Base-by-base conservation (phyloP, 495 filamentous ascomycete species). In the Hyaloscypha hepaticicola region DNA sequence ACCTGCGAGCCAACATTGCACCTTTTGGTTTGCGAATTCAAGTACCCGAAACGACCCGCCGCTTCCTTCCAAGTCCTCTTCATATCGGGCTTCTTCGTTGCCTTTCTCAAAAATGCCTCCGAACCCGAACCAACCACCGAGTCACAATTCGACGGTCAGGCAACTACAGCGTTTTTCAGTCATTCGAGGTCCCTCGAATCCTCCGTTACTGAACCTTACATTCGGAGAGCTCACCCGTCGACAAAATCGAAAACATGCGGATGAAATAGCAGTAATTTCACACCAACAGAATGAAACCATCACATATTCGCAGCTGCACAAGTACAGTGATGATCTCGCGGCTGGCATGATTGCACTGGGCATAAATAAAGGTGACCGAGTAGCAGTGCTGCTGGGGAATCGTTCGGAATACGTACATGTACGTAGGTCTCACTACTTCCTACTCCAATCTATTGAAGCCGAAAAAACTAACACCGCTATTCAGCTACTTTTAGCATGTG, bases 221-320 rank as follows among this genome's bases (percentile, higher is more conserved):
- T 38, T 58, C 19, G 55, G 55, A 24, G 22, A 58, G 4, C 55
- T 58, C n/a, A 33, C 31, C 4, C 55, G 55, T 5, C 11, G 85
- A 87, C 76, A 89, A 90, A 78, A 90, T 90, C 33, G 90, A 83
- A 27, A 87, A 89, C 67, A 87, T 85, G 11, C 88, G 82, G 69
- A 78, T 75, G 74, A 73, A 84, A 76, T 58, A 86, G 67, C 87
- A 80, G 63, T 83, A 77, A 28, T 84, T 79, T 57, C 83, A 21
- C 28, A 58, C 5, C 55, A 58, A 4, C 55, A 58, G 24, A 58
- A 41, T 16, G 28, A 33, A 12, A 11, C 5, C n/a, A 22, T 58
- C 19, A 38, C 55, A 26, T 58, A 31, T 21, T 33, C 28, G 24
- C 27, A 58, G 22, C 22, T 58, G 14, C 28, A 58, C 12, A 5